phyloP scores from a whole-genome alignment of 495 filamentous ascomycete genomes.

The Acidomyces sp. region DNA sequence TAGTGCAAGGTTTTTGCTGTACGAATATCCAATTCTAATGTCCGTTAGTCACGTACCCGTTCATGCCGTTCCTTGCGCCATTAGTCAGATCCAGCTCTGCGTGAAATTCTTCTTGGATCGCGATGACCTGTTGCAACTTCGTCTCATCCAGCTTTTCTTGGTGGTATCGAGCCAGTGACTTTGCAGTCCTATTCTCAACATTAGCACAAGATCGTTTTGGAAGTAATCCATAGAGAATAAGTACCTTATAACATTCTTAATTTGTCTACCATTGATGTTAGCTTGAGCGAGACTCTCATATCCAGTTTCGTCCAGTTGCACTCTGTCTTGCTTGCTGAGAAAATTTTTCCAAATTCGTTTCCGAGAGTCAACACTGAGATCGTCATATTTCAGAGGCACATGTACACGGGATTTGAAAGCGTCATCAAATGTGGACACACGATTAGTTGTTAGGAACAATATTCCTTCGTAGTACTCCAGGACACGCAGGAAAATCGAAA shows the following conservation, averaged over 20 bases:
- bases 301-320: constrained; percentile 2
- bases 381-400: constrained; percentile 36
- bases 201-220: too few species aligned
- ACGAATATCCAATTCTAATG: too few species aligned
- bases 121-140: constrained; percentile 15
- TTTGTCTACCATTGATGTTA: constrained; percentile 19
- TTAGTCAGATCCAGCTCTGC: constrained; percentile 7
- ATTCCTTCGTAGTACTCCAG: constrained; percentile 49
- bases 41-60: constrained; percentile 6
- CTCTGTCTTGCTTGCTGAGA: constrained; percentile 12
- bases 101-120: constrained; percentile 16
- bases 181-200: constrained; percentile 14
- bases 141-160: constrained; percentile 7
- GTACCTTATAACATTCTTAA: constrained; percentile 5
- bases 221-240: too few species aligned
- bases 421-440: constrained; percentile 39
- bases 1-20: too few species aligned
- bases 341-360: constrained; percentile 20
- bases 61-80: constrained; percentile 1
- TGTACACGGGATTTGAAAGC: constrained; percentile 38
- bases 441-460: constrained; percentile 46
- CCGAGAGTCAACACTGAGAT: constrained; percentile 16
- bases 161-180: constrained; percentile 13
- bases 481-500: constrained; percentile 28
- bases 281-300: constrained; percentile 7